Base-by-base conservation (phyloP, 208 protist species). In the Acanthamoeba healyi region DNA sequence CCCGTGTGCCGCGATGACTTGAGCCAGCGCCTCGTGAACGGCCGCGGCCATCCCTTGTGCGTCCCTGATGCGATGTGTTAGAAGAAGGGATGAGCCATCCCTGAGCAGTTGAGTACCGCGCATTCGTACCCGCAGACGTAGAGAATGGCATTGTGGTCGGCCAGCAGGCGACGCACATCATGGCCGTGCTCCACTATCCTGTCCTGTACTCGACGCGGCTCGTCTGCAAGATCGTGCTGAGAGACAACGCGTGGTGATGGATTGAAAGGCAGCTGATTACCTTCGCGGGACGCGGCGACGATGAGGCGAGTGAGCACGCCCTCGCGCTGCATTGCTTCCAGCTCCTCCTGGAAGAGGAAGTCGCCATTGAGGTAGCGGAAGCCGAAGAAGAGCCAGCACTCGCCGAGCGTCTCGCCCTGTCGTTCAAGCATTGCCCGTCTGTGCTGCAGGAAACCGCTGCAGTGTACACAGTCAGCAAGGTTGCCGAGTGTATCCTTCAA, bases 371-470 rank as follows among this genome's bases (percentile, higher is more conserved):
- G 19, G 32, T 42, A 70, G 36, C 84, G 51, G n/a, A 65, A 91
- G 12, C 84, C 84, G 40, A 91, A 91, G 84, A 91, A 91, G 14
- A 91, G 61, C 84, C 84, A 91, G 40, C 84, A 91, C 54, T 40
- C 56, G 19, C 84, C 84, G 42, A 72, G 56, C 2, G 51, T 26
- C 63, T 9, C 12, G 4, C 56, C 14, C 38, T 12, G 9, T 5
- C 22, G 54, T 36, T 91, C 56, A 32, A 2, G 51, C 63, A 74
- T 29, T 2, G 84, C 84, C n/a, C 22, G 32, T 14, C 84, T 22
- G 32, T 91, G 84, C 61, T 70, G 84, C 26, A 91, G 22, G 29
- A 91, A 91, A 19, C 38, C 32, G 22, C 84, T 91, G 74, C 17
- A 22, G 42, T 17, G 12, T 22, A 7, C 40, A 19, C 44, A 26